These are phyloP conservation scores for Colletotrichum tamarilloi DNA, from an alignment of 2,329 filamentous ascomycete species.

Conservation along the genomic window DNA sequence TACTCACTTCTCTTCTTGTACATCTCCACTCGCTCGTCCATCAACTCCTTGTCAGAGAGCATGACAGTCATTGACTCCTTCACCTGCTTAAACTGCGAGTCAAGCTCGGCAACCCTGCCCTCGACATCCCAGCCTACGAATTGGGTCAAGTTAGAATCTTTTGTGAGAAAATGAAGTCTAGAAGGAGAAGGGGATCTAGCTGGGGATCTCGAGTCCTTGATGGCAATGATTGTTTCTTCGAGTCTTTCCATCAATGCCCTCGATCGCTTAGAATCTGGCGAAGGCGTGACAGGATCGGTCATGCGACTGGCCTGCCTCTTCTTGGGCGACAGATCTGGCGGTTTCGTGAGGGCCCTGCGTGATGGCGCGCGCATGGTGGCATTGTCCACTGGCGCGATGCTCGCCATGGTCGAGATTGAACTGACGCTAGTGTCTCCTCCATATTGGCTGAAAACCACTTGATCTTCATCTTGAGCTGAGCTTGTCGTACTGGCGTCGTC, in stretches of 20 bases:
- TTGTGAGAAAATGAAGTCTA: constrained; percentile 70
- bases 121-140: constrained; percentile 84
- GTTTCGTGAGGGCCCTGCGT: background rate
- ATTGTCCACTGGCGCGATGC: constrained; percentile 40
- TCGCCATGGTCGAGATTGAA: constrained; percentile 18
- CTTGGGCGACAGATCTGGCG: constrained; percentile 32
- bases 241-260: constrained; percentile 39
- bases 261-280: constrained; percentile 30
- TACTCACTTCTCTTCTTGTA: constrained; percentile 78
- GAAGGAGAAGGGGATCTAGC: constrained; percentile 55
- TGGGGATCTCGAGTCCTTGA: constrained; percentile 50
- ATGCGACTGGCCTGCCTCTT: constrained; percentile 33
- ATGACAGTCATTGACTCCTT: constrained; percentile 78
- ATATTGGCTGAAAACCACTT: constrained; percentile 55
- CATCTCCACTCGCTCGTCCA: constrained; percentile 79
- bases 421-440: constrained; percentile 38
- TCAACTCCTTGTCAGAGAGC: constrained; percentile 72
- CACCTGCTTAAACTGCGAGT: constrained; percentile 77
- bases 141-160: constrained; percentile 75
- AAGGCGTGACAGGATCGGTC: constrained; percentile 33
- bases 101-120: constrained; percentile 79
- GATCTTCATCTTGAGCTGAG: constrained; percentile 48
- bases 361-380: constrained; percentile 38
- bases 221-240: constrained; percentile 42
- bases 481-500: constrained; percentile 40